Conservation (phyloP, 2,329 filamentous ascomycete species). For the Ilyonectria mors-panacis region DNA sequence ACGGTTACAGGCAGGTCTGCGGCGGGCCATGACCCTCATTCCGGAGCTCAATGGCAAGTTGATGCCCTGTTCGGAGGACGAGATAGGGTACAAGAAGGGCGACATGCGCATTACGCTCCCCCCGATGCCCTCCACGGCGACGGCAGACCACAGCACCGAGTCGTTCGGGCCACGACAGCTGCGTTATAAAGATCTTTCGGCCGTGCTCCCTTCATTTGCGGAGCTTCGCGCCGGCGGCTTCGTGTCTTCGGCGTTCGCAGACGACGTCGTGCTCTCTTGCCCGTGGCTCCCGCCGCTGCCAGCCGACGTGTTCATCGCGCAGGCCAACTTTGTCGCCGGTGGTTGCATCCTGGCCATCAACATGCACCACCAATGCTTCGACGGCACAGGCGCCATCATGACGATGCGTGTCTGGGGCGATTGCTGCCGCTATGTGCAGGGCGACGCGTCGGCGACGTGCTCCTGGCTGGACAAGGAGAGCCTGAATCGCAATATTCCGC, state of each 20-base stretch:
- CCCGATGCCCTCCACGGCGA: constrained; percentile 14
- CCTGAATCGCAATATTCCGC: constrained; percentile 49
- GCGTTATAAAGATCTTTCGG: constrained; percentile 49
- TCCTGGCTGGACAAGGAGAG: constrained; percentile 50
- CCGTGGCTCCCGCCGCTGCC: constrained; percentile 46
- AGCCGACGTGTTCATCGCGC: constrained; percentile 48
- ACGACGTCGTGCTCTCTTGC: constrained; percentile 45
- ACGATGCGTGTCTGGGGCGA: constrained; percentile 51
- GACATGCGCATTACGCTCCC: constrained; percentile 44
- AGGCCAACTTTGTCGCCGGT: constrained; percentile 51
- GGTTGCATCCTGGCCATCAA: constrained; percentile 49
- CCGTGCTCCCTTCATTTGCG: constrained; percentile 45
- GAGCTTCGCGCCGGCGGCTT: constrained; percentile 46
- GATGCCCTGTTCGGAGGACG: constrained; percentile 47
- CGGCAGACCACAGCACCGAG: constrained; percentile 23
- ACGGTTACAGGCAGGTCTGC: constrained; percentile 53
- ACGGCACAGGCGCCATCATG: constrained; percentile 49
- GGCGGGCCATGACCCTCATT: constrained; percentile 53
- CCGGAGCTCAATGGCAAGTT: constrained; percentile 55
- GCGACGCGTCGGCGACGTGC: constrained; percentile 43
- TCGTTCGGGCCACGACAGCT: too few relatives aligned
- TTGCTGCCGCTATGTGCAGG: constrained; percentile 48
- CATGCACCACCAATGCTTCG: constrained; percentile 47
- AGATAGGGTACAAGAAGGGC: constrained; percentile 45
- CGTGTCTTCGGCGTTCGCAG: constrained; percentile 46